Percentiles rank a stretch among this genome's conserved stretches.
Evolutionary conservation across 306 rosid species (phyloP).

Genomic region (Acacia acuminata): DNA sequence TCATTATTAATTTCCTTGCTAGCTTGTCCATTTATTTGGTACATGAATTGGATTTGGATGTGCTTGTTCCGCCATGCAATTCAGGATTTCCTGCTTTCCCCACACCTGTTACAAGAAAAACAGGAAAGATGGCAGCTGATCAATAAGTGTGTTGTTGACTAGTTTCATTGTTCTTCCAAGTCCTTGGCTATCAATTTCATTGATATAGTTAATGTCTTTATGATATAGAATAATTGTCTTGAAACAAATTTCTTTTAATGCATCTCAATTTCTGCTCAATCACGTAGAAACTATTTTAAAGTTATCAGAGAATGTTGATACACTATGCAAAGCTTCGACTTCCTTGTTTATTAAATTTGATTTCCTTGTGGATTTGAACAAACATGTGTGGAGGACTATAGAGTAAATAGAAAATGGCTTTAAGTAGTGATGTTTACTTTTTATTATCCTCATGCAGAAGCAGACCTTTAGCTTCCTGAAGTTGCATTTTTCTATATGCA

Average conservation of each 20-base stretch:
- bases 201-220: neutral
- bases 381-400: neutral
- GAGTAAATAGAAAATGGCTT: neutral
- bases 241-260: neutral
- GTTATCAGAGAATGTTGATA: neutral
- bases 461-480: neutral
- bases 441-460: neutral
- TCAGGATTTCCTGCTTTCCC: slow-evolving; percentile 1
- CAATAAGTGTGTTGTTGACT: neutral
- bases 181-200: neutral
- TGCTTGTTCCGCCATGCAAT: neutral
- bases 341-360: neutral
- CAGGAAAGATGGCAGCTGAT: neutral
- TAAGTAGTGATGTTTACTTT: neutral
- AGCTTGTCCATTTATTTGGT: neutral
- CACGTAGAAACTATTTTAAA: neutral
- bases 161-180: neutral
- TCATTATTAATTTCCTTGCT: neutral
- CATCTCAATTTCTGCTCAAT: neutral
- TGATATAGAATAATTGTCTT: neutral
- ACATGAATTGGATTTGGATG: neutral
- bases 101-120: neutral
- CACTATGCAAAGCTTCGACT: neutral
- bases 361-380: slow-evolving; percentile 12
- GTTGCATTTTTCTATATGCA: neutral